These are phyloP conservation scores for Colletotrichum costaricense DNA, from an alignment of 2,329 filamentous ascomycete genomes.

Conservation along the genomic window DNA sequence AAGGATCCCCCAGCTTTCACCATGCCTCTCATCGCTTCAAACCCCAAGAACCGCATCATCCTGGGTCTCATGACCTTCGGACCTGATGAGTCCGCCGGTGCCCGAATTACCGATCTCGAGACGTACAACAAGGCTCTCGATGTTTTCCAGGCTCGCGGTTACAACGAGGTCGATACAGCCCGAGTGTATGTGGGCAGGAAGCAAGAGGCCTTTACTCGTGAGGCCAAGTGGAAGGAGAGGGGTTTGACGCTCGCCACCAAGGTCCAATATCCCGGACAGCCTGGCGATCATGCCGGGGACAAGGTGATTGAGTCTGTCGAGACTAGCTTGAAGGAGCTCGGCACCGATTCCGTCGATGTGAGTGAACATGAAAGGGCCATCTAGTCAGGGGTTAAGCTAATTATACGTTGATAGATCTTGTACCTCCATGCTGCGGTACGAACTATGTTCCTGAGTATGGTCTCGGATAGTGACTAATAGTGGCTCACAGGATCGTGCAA, in stretches of 20 bases:
- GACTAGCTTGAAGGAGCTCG: conserved; percentile 76
- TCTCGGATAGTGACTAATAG: conserved; percentile 1
- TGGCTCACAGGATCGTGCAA: conserved; percentile 60
- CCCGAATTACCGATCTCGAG: conserved; percentile 74
- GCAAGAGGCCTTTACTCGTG: conserved; percentile 83
- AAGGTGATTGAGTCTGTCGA: conserved; percentile 75
- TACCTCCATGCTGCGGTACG: conserved; percentile 76
- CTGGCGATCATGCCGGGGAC: conserved; percentile 71
- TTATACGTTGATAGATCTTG: conserved; percentile 62
- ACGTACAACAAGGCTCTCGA: conserved; percentile 80
- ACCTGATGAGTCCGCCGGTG: conserved; percentile 69
- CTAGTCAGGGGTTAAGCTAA: neutral
- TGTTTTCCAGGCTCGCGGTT: conserved; percentile 80
- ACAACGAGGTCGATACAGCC: conserved; percentile 88
- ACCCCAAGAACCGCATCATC: conserved; percentile 75
- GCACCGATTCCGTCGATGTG: conserved; percentile 78
- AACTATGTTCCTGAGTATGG: neutral
- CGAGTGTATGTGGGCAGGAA: conserved; percentile 76
- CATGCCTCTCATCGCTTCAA: conserved; percentile 60
- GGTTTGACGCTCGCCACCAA: conserved; percentile 85
- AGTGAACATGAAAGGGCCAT: conserved; percentile 40
- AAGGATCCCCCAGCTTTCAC: conserved; percentile 37
- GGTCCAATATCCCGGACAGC: conserved; percentile 69
- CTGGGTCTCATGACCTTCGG: conserved; percentile 90
- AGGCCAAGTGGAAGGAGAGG: conserved; percentile 82